phyloP scores from a whole-genome alignment of 2,329 filamentous ascomycete species.

The Trichoderma simmonsii region DNA sequence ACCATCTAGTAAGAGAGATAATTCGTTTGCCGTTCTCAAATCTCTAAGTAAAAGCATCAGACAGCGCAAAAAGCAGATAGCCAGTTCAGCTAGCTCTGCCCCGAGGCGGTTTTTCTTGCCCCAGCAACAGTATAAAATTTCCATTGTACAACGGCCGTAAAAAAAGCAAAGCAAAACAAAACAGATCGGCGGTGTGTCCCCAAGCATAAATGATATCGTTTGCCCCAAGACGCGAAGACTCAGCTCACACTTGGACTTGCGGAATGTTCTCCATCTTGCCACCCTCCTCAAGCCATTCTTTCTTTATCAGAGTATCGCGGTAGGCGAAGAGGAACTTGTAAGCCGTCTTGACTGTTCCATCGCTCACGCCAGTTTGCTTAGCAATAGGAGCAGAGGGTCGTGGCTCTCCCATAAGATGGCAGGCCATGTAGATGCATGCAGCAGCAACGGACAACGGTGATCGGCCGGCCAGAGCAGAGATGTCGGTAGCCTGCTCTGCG shows the following conservation, averaged over 20 bases:
- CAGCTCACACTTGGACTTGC: slow-evolving; percentile 32
- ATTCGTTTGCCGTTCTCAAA: not conserved
- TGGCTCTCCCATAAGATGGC: slow-evolving; percentile 75
- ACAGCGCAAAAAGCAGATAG: not conserved
- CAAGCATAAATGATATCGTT: not conserved
- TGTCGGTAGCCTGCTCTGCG: slow-evolving; percentile 71
- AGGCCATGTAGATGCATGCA: slow-evolving; percentile 95
- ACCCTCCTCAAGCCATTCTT: slow-evolving; percentile 70
- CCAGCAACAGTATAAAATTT: not conserved
- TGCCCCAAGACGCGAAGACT: not conserved
- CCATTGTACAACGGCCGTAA: not conserved
- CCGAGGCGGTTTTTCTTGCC: not conserved
- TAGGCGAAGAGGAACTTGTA: slow-evolving; percentile 84
- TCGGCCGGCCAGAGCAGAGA: slow-evolving; percentile 82
- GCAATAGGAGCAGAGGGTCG: slow-evolving; percentile 86
- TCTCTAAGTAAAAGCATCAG: not conserved
- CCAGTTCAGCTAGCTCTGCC: not conserved
- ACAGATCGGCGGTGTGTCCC: not conserved
- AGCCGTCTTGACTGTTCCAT: slow-evolving; percentile 93
- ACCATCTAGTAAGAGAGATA: not conserved
- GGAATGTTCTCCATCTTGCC: slow-evolving; percentile 72
- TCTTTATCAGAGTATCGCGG: slow-evolving; percentile 69
- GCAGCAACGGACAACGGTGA: slow-evolving; percentile 92
- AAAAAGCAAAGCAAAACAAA: not conserved
- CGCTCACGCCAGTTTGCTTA: slow-evolving; percentile 80